Base-by-base conservation (phyloP, 225 moss, liverwort and hornwort species). In the Physcomitrellopsis africana region DNA sequence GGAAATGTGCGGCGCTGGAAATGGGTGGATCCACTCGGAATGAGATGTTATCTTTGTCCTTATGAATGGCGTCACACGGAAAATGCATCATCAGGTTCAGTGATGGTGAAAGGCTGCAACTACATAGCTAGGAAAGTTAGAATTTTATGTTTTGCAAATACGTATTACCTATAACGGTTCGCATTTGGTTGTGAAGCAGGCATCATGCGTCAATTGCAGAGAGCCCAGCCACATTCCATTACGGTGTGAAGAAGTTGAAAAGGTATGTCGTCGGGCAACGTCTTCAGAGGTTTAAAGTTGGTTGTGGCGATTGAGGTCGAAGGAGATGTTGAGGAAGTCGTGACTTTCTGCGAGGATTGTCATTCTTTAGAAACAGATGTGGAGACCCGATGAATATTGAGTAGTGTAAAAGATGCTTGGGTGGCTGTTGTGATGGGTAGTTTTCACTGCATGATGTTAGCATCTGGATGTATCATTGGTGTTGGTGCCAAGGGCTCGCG, bases 221-320 rank as follows among this genome's bases (percentile, higher is more conserved):
- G 90, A 90, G 76, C 84, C 89, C 19, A 85, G 69, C 71, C 94
- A 94, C 79, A 54, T 85, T 44, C 94, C 94, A 68, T 72, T 88
- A 52, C 83, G 82, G 41, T 94, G 94, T 76, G 85, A 90, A 70
- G 94, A 94, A 73, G 76, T 92, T 61, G 94, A 94, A 86, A 90
- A 89, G 92, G 94, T 94, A 79, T 37, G 45, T 20, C 49, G 57
- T 57, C 5, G 45, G 43, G 10, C 10, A 60, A 10, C 8, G 20
- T 54, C 22, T 54, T 74, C 26, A 16, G 32, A 72, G 48, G 19
- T 63, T 57, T 18, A 18, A 18, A 37, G 10, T 10, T 73, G 72
- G 14, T 24, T 20, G 43, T 51, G 24, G 12, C 24, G 7, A 16
- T 20, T 60, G 52, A 29, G 52, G 26, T 59, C 14, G 19, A 18